These are phyloP conservation scores for Beta vulgaris DNA, from an alignment of 148 eudicot species.

Conservation along the genomic window DNA sequence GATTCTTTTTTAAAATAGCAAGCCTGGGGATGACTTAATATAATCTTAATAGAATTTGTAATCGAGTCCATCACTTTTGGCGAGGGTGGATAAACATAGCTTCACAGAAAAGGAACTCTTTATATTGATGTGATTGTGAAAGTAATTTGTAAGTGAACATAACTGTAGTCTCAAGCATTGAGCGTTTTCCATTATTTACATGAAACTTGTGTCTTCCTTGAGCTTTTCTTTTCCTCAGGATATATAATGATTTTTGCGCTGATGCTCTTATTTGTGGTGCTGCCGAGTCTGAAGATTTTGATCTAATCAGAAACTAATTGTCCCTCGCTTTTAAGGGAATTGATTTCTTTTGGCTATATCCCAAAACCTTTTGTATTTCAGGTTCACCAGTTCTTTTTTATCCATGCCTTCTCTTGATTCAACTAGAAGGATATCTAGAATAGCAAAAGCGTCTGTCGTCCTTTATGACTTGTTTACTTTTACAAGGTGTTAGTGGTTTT, in stretches of 20 bases:
- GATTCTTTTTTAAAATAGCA: background rate
- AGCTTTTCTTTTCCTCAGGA: background rate
- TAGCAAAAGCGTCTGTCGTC: no score
- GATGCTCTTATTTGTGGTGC: background rate
- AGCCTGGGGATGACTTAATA: background rate
- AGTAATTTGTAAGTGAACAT: background rate
- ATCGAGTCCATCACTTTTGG: background rate
- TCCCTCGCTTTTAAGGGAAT: background rate
- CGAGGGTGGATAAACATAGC: background rate
- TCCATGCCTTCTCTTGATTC: background rate
- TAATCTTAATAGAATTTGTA: background rate
- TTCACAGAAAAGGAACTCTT: background rate
- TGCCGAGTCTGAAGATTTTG: background rate
- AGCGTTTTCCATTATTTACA: background rate
- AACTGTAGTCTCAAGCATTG: background rate
- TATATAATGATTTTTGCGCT: background rate
- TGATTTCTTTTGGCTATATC: background rate
- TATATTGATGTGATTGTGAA: background rate
- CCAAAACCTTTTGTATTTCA: background rate
- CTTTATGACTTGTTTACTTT: no score
- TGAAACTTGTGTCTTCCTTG: background rate
- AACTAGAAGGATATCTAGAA: no score
- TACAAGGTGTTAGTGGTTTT: no score
- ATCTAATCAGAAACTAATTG: background rate
- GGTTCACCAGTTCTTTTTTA: background rate